Base-by-base conservation (phyloP, 2,329 filamentous ascomycete species). In the Rutstroemia sp. region DNA sequence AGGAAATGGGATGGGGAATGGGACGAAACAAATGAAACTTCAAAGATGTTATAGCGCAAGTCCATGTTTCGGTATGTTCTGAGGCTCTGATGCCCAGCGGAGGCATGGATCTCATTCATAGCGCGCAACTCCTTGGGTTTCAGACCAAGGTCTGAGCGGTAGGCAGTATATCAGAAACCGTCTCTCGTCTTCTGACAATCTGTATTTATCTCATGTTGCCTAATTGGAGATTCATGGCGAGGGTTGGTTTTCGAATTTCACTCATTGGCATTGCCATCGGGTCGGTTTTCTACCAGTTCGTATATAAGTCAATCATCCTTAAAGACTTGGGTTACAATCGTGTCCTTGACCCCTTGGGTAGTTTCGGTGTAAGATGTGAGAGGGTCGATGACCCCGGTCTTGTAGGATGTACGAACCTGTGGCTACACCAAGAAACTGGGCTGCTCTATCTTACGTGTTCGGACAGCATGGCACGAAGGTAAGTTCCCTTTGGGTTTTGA, bases 281-380 rank as follows among this genome's bases (percentile, higher is more conserved):
- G 27, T 60, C 63, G 8, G 10, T 65, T 16, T 44, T 69, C 8
- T 71, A 70, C 56, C 68, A 70, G 61, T 63, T 66, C 34, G n/a
- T 68, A 23, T 61, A 67, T 51, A 67, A 66, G 50, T 42, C 61
- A 21, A 17, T 69, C 14, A 46, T 71, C 10, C 68, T 69, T 54
- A 54, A 61, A 17, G 60, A 61, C 9, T 39, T 73, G 12, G 70
- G 71, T 16, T 51, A 67, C 52, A 66, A 64, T 7, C 70, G 70
- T 7, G 57, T 58, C 17, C 55, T 72, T 44, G 61, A 64, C 37
- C 61, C 68, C 2, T 64, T 73, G 55, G 63, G 65, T 2, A 64
- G 65, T 9, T 73, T 72, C 51, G 66, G 68, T 61, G 30, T 60
- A 4, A 53, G 58, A 9, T 68, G 65, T 48, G 48, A 64, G 25